Conservation (phyloP, 148 eudicot genomes). For the Bassia scoparia region DNA sequence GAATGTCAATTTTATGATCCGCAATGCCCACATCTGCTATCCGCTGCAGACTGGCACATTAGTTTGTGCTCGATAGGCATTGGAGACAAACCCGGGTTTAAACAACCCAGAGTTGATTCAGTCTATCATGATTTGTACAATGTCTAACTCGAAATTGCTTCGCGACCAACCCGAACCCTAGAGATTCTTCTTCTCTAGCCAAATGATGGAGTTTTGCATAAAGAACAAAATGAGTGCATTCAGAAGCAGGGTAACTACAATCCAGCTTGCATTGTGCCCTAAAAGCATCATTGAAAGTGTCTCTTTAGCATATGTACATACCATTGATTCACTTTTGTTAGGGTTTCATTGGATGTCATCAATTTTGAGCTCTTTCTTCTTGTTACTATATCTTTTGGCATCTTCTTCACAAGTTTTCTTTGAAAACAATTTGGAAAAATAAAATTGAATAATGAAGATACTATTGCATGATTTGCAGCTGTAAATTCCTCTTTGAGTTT, state of each 20-base stretch:
- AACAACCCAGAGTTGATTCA: no score
- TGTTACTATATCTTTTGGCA: conserved; percentile 7
- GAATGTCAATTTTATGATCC: no score
- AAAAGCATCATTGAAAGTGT: conserved; percentile 1
- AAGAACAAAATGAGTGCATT: not conserved
- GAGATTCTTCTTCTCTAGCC: no score
- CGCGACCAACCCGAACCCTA: no score
- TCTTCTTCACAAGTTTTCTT: conserved; percentile 3
- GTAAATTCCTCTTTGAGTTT: conserved; percentile 27
- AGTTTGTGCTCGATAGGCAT: no score
- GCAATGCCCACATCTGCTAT: not conserved
- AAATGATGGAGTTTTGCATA: not conserved
- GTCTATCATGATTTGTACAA: no score
- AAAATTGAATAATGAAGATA: not conserved
- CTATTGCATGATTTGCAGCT: conserved; percentile 21
- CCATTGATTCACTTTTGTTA: conserved; percentile 15
- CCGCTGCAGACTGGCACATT: not conserved
- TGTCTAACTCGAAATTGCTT: no score
- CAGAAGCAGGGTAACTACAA: not conserved
- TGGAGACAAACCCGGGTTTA: no score
- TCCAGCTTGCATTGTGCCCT: conserved; percentile 9
- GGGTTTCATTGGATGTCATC: conserved; percentile 13
- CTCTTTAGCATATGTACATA: conserved; percentile 4
- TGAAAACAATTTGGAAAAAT: not conserved
- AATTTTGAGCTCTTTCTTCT: not conserved